Evolutionary conservation across 495 filamentous ascomycete genomes (phyloP).

Genomic region (Hypoxylon fuscum): DNA sequence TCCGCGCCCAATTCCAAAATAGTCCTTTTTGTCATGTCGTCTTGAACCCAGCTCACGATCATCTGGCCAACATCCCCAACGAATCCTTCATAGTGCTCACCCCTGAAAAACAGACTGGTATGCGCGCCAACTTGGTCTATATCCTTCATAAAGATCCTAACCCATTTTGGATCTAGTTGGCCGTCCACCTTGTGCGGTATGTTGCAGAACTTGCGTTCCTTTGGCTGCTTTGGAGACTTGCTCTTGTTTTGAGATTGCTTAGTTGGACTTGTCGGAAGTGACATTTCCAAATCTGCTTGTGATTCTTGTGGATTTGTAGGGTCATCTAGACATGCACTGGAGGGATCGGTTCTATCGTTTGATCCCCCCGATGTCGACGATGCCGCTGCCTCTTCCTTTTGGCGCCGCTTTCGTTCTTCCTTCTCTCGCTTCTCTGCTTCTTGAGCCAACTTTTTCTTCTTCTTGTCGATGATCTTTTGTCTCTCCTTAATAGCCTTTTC

Average conservation of each 20-base stretch:
- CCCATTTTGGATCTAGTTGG: constrained; percentile 72
- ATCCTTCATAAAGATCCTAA: constrained; percentile 78
- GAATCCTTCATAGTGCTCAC: constrained; percentile 74
- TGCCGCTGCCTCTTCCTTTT: constrained; percentile 46
- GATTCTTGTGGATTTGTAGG: constrained; percentile 16
- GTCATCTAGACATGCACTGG: constrained; percentile 30
- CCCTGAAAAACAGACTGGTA: constrained; percentile 79
- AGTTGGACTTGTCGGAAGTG: neutral
- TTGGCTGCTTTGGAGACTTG: constrained; percentile 51
- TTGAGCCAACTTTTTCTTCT: constrained; percentile 59
- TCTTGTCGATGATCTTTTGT: constrained; percentile 64
- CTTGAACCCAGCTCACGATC: constrained; percentile 77
- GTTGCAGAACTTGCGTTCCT: constrained; percentile 80
- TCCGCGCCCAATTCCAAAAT: constrained; percentile 37
- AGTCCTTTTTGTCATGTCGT: constrained; percentile 54
- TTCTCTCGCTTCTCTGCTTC: constrained; percentile 53
- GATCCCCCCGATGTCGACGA: constrained; percentile 28
- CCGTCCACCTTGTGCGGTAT: constrained; percentile 64
- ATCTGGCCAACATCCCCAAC: constrained; percentile 77
- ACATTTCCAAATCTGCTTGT: neutral
- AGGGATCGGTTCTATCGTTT: constrained; percentile 22
- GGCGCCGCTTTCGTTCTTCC: constrained; percentile 49
- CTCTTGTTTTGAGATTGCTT: constrained; percentile 7
- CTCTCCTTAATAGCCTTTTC: constrained; percentile 68
- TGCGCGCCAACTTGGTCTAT: constrained; percentile 89